Conservation (phyloP, 2,329 filamentous ascomycete species). For the Aspergillus aculeatinus region DNA sequence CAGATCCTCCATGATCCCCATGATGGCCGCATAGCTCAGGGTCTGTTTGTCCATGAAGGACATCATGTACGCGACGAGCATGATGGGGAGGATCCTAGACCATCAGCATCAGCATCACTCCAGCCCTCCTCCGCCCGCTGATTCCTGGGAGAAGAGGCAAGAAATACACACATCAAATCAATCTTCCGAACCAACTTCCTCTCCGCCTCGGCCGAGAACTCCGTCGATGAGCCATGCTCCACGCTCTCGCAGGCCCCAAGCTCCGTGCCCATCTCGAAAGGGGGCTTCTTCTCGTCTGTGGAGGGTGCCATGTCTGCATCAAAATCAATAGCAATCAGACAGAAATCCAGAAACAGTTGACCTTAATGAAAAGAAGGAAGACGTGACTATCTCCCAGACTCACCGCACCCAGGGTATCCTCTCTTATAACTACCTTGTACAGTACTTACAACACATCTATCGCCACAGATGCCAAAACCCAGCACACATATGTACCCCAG, state of each 20-base stretch:
- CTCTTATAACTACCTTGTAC: too few species aligned
- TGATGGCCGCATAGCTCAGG: conserved; percentile 33
- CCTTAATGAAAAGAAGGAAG: too few species aligned
- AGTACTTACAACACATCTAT: too few species aligned
- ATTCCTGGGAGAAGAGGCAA: too few species aligned
- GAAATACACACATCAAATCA: conserved; percentile 19
- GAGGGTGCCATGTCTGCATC: background rate
- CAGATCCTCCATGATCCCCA: conserved; percentile 22
- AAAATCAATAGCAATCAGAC: too few species aligned
- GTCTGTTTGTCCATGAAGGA: conserved; percentile 40
- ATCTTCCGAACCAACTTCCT: conserved; percentile 24
- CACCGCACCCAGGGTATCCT: too few species aligned
- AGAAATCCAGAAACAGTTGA: too few species aligned
- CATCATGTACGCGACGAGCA: conserved; percentile 30
- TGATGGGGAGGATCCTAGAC: conserved; percentile 25
- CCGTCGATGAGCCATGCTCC: conserved; percentile 12
- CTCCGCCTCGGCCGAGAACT: conserved; percentile 20
- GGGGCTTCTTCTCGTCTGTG: background rate
- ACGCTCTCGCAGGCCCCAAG: conserved; percentile 16
- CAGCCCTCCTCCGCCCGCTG: too few species aligned
- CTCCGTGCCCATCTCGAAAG: background rate
- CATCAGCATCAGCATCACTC: background rate
- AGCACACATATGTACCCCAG: too few species aligned
- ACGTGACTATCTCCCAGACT: too few species aligned
- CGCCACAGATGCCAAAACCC: too few species aligned